Conservation (phyloP, 2,329 filamentous ascomycete genomes). For the Parascedosporium putredinis region DNA sequence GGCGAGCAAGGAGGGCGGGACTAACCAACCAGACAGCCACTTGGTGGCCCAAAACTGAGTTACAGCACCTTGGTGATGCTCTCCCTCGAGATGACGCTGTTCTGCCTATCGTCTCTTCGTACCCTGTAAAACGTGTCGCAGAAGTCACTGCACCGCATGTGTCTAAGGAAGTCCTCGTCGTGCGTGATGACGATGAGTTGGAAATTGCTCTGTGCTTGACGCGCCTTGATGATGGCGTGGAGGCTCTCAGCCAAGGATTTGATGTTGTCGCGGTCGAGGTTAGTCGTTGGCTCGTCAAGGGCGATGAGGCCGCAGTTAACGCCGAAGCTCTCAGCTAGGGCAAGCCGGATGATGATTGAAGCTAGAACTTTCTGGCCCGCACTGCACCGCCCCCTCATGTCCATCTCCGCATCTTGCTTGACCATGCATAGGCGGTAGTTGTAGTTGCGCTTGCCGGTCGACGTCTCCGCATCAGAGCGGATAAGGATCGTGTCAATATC, state of each 20-base stretch:
- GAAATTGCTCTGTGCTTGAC: slow-evolving; percentile 84
- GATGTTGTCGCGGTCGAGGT: slow-evolving; percentile 93
- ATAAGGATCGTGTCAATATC: slow-evolving; percentile 97
- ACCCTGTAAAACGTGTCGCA: slow-evolving; percentile 88
- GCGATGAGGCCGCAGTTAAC: slow-evolving; percentile 93
- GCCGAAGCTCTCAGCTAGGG: slow-evolving; percentile 92
- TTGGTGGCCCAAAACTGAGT: too few relatives aligned
- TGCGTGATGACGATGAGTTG: slow-evolving; percentile 98
- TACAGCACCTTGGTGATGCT: slow-evolving; percentile 42
- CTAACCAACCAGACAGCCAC: too few relatives aligned
- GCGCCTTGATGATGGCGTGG: slow-evolving; percentile 74
- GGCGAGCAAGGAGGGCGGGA: too few relatives aligned
- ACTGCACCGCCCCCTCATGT: slow-evolving; percentile 96
- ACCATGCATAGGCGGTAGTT: slow-evolving; percentile 98
- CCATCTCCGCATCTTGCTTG: slow-evolving; percentile 95
- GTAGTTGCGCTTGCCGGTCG: slow-evolving; percentile 67
- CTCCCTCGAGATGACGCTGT: slow-evolving; percentile 72
- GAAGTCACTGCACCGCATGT: slow-evolving; percentile 92
- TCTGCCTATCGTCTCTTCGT: slow-evolving; percentile 70
- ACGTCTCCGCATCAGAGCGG: slow-evolving; percentile 75
- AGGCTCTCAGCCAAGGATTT: slow-evolving; percentile 74
- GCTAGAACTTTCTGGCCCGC: slow-evolving; percentile 95
- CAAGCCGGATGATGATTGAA: slow-evolving; percentile 93
- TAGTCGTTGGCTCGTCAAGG: slow-evolving; percentile 94
- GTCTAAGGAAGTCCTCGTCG: slow-evolving; percentile 87